Evolutionary conservation across 1,284 basidiomycete genomes (phyloP).

Genomic region (Tilletia caries): DNA sequence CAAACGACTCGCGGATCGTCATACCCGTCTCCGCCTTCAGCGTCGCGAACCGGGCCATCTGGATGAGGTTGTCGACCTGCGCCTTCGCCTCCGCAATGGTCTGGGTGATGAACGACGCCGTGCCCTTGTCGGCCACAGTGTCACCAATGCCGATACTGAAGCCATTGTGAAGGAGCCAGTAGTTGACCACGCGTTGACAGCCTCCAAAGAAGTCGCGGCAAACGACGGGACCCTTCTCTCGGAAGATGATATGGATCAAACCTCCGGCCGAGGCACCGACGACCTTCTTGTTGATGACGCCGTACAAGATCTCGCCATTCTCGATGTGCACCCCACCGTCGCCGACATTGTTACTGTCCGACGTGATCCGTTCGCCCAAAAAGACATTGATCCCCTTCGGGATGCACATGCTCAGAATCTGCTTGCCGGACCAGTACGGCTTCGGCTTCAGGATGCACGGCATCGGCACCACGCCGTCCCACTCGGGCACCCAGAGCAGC

Average conservation of each 20-base stretch:
- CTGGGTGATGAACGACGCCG: conserved; percentile 76
- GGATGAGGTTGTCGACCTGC: conserved; percentile 47
- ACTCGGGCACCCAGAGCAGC: conserved; percentile 92
- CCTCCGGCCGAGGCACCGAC: conserved; percentile 87
- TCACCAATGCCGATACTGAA: conserved; percentile 99
- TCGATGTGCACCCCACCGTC: conserved; percentile 96
- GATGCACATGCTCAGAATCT: conserved; percentile 87
- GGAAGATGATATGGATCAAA: conserved; percentile 93
- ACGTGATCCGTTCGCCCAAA: conserved; percentile 39
- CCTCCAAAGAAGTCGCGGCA: conserved; percentile 91
- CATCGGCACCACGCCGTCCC: conserved; percentile 88
- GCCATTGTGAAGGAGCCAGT: conserved; percentile 96
- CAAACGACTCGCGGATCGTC: conserved; percentile 98
- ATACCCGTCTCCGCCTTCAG: conserved; percentile 68
- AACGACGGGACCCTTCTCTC: conserved; percentile 91
- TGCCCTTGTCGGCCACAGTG: conserved; percentile 86
- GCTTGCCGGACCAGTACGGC: conserved; percentile 96
- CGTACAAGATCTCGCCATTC: conserved; percentile 92
- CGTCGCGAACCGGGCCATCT: conserved; percentile 47
- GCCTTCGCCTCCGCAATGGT: conserved; percentile 77
- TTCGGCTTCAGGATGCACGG: conserved; percentile 96
- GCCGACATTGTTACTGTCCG: conserved; percentile 46
- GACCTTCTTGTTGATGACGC: conserved; percentile 95
- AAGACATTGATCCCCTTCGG: conserved; percentile 92
- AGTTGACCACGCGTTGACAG: conserved; percentile 92